These are phyloP conservation scores for Meripilus lineatus DNA, from an alignment of 1,284 basidiomycete genomes.

Conservation along the genomic window DNA sequence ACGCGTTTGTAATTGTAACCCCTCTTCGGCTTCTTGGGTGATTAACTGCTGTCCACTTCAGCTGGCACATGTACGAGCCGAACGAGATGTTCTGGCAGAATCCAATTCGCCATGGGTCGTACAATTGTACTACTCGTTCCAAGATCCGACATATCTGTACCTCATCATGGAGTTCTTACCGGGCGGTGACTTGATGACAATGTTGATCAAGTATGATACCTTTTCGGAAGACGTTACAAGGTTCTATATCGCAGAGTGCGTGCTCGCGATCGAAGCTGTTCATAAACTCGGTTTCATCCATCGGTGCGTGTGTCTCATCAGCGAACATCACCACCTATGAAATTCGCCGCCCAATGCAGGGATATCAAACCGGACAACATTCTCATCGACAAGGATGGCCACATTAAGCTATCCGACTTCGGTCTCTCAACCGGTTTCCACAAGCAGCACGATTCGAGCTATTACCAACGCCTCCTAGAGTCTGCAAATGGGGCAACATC, in stretches of 20 bases:
- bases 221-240: conserved; percentile 98
- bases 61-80: conserved; percentile 98
- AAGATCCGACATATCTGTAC: conserved; percentile 94
- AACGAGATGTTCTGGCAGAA: conserved; percentile 96
- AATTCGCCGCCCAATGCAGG: conserved; percentile 34
- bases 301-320: conserved; percentile 52
- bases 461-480: conserved; percentile 86
- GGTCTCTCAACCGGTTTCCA: conserved; percentile 98
- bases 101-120: conserved; percentile 98
- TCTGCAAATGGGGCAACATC: conserved; percentile 38
- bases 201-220: conserved; percentile 99
- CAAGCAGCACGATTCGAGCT: conserved; percentile 93
- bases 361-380: conserved; percentile 99
- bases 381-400: conserved; percentile 93
- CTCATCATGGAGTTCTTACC: conserved; percentile 99
- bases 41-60: conserved; percentile 27
- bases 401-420: conserved; percentile 97
- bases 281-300: conserved; percentile 99
- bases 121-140: conserved; percentile 98
- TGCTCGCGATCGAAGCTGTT: conserved; percentile 96
- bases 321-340: not conserved
- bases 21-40: conserved; percentile 9
- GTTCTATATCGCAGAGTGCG: conserved; percentile 99
- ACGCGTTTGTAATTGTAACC: conserved; percentile 7
- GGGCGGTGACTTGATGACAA: conserved; percentile 97